Evolutionary conservation across 1,139 yeast genomes (phyloP).

Genomic region (Eremothecium coryli): DNA sequence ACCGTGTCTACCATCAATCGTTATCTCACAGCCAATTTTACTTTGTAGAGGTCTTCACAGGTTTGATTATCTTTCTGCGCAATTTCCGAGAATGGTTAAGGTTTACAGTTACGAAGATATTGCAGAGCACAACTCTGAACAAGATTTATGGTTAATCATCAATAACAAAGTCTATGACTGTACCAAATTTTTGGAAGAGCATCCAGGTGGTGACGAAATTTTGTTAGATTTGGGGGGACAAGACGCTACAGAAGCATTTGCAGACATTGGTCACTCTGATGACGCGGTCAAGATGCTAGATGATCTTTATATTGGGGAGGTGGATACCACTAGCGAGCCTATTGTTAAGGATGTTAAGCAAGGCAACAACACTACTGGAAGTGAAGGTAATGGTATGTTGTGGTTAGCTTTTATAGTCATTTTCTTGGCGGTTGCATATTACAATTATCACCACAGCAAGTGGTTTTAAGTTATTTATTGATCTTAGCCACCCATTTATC

Average conservation of each 20-base stretch:
- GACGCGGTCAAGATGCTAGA: conserved; percentile 77
- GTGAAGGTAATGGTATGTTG: conserved; percentile 33
- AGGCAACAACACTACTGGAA: conserved; percentile 18
- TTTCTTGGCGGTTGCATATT: conserved; percentile 49
- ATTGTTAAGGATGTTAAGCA: conserved; percentile 12
- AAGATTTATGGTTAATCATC: conserved; percentile 84
- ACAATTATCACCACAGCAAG: conserved; percentile 30
- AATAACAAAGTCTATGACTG: conserved; percentile 87
- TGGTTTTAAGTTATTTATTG: background rate
- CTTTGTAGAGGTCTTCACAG: too few relatives aligned
- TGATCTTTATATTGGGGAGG: conserved; percentile 60
- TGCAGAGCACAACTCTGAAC: conserved; percentile 62
- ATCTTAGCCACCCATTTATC: too few relatives aligned
- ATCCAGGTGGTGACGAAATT: conserved; percentile 99
- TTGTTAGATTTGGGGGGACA: conserved; percentile 82
- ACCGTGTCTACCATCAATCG: too few relatives aligned
- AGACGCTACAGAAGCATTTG: conserved; percentile 91
- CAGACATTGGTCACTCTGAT: conserved; percentile 96
- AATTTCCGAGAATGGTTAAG: conserved; percentile 30
- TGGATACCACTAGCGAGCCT: conserved; percentile 37
- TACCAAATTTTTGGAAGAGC: conserved; percentile 81
- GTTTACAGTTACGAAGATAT: conserved; percentile 59
- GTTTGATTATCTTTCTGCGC: too few relatives aligned
- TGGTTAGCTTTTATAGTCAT: conserved; percentile 43
- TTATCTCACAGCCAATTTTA: too few relatives aligned